These are phyloP conservation scores for Candida sp. DNA, from an alignment of 1,139 yeast species.

Conservation along the genomic window DNA sequence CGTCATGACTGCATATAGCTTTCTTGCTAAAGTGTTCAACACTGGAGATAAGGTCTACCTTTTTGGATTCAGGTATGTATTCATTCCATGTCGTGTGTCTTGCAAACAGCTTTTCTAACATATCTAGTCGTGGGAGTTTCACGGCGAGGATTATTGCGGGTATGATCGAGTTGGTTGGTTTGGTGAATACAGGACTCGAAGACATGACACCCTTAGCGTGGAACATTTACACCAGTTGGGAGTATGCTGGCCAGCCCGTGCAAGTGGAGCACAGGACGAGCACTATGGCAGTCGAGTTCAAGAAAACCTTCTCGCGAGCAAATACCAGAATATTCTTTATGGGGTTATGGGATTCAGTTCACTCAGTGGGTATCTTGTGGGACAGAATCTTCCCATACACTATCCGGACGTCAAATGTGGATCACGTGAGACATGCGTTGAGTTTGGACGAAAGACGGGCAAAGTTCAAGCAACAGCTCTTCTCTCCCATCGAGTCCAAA, in stretches of 20 bases:
- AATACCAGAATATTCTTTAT: constrained; percentile 53
- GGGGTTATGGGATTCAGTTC: constrained; percentile 72
- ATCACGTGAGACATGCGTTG: constrained; percentile 67
- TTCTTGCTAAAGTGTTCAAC: constrained; percentile 49
- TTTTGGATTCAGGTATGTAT: constrained; percentile 55
- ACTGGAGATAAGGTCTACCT: constrained; percentile 55
- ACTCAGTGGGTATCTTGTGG: constrained; percentile 61
- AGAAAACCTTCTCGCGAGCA: constrained; percentile 51
- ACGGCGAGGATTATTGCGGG: constrained; percentile 65
- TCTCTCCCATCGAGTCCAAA: constrained; percentile 31
- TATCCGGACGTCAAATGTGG: constrained; percentile 50
- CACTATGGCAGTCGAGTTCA: constrained; percentile 54
- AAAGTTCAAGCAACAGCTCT: constrained; percentile 60
- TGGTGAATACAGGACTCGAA: constrained; percentile 55
- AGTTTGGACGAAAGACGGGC: constrained; percentile 69
- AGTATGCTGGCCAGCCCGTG: constrained; percentile 59
- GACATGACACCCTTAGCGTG: constrained; percentile 62
- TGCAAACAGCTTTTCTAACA: background rate
- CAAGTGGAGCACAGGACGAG: constrained; percentile 41
- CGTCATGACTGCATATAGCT: constrained; percentile 58
- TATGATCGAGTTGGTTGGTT: constrained; percentile 64
- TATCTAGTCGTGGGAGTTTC: constrained; percentile 64
- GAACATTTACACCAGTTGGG: constrained; percentile 66
- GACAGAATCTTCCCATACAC: constrained; percentile 64
- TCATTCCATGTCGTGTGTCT: too few species aligned